Evolutionary conservation across 2,329 filamentous ascomycete species (phyloP).

Genomic region (Colletotrichum cereale): DNA sequence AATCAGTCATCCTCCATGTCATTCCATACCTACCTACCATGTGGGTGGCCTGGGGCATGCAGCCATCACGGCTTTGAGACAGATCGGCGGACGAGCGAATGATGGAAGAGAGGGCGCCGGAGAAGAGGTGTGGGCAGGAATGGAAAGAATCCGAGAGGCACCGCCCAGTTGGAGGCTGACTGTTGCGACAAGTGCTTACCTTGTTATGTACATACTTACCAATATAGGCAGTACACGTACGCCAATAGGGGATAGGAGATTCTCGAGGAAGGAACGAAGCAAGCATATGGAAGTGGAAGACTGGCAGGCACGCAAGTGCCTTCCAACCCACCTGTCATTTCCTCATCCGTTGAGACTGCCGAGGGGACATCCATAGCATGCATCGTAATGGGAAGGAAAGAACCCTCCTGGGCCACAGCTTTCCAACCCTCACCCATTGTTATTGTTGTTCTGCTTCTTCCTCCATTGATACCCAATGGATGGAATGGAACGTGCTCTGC

Average conservation of each 20-base stretch:
- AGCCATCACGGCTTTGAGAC: conserved; percentile 9
- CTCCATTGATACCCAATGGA: conserved; percentile 3
- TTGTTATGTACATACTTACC: not conserved
- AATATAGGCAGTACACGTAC: not conserved
- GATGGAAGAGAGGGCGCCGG: not conserved
- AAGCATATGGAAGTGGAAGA: not conserved
- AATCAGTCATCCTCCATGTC: not conserved
- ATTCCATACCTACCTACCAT: not conserved
- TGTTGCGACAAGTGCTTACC: conserved; percentile 2
- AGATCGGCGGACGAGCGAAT: conserved; percentile 20
- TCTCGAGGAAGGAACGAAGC: not conserved
- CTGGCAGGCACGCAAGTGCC: not conserved
- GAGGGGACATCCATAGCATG: not conserved
- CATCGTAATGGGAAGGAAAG: not conserved
- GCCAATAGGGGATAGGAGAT: no score
- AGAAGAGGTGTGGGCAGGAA: conserved; percentile 11
- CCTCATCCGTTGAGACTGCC: not conserved
- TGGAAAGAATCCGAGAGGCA: conserved; percentile 20
- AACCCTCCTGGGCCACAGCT: not conserved
- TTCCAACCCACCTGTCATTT: not conserved
- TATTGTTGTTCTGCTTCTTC: not conserved
- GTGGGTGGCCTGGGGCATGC: conserved; percentile 10
- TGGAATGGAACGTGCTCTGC: not conserved
- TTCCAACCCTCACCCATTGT: not conserved
- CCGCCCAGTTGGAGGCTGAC: conserved; percentile 9